Conservation (phyloP, 306 rosid species). For the Casuarina cunninghamiana region DNA sequence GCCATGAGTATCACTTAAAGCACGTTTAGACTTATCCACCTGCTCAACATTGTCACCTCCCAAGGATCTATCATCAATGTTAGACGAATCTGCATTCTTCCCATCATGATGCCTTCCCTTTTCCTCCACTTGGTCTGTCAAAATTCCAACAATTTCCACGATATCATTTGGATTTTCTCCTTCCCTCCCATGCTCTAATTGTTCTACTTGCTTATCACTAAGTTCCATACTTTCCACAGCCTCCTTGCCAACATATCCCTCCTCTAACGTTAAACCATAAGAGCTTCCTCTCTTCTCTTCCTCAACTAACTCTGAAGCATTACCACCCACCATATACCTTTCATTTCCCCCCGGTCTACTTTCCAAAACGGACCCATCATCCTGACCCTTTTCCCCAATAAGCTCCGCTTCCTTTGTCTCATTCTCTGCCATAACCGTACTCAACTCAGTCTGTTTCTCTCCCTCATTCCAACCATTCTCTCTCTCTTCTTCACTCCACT, state of each 20-base stretch:
- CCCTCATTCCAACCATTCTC: not conserved
- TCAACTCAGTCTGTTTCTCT: slow-evolving; percentile 11
- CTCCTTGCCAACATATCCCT: slow-evolving; percentile 30
- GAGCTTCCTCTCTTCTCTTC: slow-evolving; percentile 36
- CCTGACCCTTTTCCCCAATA: slow-evolving; percentile 28
- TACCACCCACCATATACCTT: slow-evolving; percentile 33
- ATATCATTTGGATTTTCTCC: slow-evolving; percentile 38
- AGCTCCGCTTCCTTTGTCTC: slow-evolving; percentile 43
- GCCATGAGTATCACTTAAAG: slow-evolving; percentile 32
- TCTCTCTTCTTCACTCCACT: not conserved
- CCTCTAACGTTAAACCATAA: slow-evolving; percentile 37
- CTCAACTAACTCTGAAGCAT: slow-evolving; percentile 19
- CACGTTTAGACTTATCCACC: slow-evolving; percentile 35
- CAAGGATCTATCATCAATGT: slow-evolving; percentile 32
- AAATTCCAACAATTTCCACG: slow-evolving; percentile 39
- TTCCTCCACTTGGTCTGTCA: slow-evolving; percentile 35
- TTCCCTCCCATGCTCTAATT: slow-evolving; percentile 40
- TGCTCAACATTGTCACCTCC: slow-evolving; percentile 31
- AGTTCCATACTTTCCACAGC: slow-evolving; percentile 34
- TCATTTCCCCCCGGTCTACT: slow-evolving; percentile 25
- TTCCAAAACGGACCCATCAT: slow-evolving; percentile 23
- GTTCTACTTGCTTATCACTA: slow-evolving; percentile 44
- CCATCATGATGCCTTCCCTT: slow-evolving; percentile 40
- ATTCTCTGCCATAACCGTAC: slow-evolving; percentile 21
- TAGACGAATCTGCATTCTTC: slow-evolving; percentile 29